phyloP scores from a whole-genome alignment of 2,329 filamentous ascomycete genomes.

The Chrysoporthe cubensis region DNA sequence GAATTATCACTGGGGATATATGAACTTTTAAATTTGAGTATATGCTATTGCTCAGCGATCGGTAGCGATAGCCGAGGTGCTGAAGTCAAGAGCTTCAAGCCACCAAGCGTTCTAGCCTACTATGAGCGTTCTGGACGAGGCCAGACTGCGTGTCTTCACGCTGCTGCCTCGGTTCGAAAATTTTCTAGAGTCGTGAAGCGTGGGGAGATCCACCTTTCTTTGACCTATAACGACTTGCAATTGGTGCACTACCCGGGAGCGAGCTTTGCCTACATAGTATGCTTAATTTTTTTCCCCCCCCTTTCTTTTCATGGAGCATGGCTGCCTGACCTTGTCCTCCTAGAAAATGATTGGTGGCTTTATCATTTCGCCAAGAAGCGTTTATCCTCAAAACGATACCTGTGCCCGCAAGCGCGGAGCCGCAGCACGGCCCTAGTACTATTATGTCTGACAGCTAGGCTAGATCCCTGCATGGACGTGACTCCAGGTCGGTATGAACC shows the following conservation, averaged over 20 bases:
- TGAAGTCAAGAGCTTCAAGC: neutral
- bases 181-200: neutral
- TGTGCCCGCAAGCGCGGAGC: slow-evolving; percentile 1
- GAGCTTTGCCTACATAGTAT: neutral
- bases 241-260: neutral
- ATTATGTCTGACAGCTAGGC: neutral
- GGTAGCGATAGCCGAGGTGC: neutral
- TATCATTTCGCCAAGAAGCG: neutral
- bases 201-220: neutral
- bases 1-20: neutral
- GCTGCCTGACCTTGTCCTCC: neutral
- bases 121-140: neutral
- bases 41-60: neutral
- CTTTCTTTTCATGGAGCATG: neutral
- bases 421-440: neutral
- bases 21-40: neutral
- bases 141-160: neutral
- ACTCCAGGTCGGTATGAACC: neutral
- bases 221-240: neutral
- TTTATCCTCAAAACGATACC: neutral
- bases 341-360: neutral
- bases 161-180: neutral
- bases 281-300: neutral
- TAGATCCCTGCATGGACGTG: neutral
- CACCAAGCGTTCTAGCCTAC: neutral